These are phyloP conservation scores for Cantharellus anzutake DNA, from an alignment of 768 basidiomycete species.

Conservation along the genomic window DNA sequence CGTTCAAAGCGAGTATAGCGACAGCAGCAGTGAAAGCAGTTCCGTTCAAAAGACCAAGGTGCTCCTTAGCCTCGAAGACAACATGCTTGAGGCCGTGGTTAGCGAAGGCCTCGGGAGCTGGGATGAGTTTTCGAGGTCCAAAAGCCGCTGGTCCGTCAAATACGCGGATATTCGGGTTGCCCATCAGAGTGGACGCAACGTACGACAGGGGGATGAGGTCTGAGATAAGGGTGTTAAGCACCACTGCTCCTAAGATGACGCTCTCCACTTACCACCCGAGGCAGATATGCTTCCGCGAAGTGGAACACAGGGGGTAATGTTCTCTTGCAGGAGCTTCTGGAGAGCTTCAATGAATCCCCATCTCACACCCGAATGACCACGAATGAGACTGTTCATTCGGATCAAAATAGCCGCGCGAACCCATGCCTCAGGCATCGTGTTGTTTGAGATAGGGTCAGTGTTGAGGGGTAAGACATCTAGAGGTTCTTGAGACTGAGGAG, in stretches of 20 bases:
- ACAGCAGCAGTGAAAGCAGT: constrained; percentile 71
- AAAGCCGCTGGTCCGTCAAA: constrained; percentile 10
- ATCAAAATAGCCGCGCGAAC: constrained; percentile 74
- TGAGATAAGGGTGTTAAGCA: background rate
- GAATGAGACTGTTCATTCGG: constrained; percentile 75
- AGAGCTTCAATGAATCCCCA: constrained; percentile 68
- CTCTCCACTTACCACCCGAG: constrained; percentile 28
- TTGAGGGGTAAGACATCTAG: constrained; percentile 31
- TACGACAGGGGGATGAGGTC: constrained; percentile 66
- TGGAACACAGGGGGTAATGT: constrained; percentile 54
- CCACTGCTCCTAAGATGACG: background rate
- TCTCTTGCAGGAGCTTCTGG: constrained; percentile 45
- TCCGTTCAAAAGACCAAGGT: constrained; percentile 35
- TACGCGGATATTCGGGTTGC: constrained; percentile 65
- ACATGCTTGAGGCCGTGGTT: constrained; percentile 42
- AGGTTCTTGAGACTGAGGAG: constrained; percentile 12
- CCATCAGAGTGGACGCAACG: constrained; percentile 61
- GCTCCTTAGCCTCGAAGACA: constrained; percentile 16
- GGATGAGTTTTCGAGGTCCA: constrained; percentile 8
- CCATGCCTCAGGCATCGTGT: constrained; percentile 73
- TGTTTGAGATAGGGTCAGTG: constrained; percentile 41
- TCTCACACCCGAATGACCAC: constrained; percentile 74
- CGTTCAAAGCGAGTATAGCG: constrained; percentile 53
- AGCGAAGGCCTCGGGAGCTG: constrained; percentile 15
- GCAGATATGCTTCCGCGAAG: constrained; percentile 71